These are phyloP conservation scores for Myxozyma nipponensis DNA, from an alignment of 805 yeast genomes.

Conservation along the genomic window DNA sequence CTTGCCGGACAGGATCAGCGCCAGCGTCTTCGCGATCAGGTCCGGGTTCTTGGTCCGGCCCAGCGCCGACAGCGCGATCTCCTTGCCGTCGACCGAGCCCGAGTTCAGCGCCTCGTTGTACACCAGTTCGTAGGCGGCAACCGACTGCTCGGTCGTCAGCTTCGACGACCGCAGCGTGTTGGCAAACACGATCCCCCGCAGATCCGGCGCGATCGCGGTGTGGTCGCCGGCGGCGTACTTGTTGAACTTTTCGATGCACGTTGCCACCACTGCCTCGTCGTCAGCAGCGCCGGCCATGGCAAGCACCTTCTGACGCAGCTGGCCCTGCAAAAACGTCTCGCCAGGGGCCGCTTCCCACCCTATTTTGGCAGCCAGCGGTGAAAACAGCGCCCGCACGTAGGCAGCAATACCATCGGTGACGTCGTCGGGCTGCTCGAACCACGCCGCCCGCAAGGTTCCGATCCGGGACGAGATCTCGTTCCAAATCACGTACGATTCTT, in stretches of 20 bases:
- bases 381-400: conserved; percentile 53
- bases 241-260: conserved; percentile 41
- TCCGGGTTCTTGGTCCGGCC: conserved; percentile 45
- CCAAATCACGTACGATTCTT: conserved; percentile 58
- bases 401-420: conserved; percentile 48
- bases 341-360: conserved; percentile 58
- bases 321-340: conserved; percentile 58
- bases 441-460: conserved; percentile 32
- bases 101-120: conserved; percentile 50
- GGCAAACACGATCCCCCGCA: conserved; percentile 45
- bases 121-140: conserved; percentile 42
- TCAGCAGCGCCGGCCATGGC: conserved; percentile 55
- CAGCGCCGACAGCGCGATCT: conserved; percentile 53
- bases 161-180: conserved; percentile 39
- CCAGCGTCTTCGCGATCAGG: conserved; percentile 42
- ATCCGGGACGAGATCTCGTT: conserved; percentile 47
- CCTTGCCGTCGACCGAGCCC: conserved; percentile 52
- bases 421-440: conserved; percentile 40
- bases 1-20: conserved; percentile 41
- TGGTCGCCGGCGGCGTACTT: conserved; percentile 45
- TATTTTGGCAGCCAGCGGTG: conserved; percentile 46
- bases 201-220: conserved; percentile 48
- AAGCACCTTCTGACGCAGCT: conserved; percentile 60
- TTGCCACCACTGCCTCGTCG: conserved; percentile 45
- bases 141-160: conserved; percentile 37